Conservation (phyloP, 306 rosid species). For the Sphenostylis stenocarpa region DNA sequence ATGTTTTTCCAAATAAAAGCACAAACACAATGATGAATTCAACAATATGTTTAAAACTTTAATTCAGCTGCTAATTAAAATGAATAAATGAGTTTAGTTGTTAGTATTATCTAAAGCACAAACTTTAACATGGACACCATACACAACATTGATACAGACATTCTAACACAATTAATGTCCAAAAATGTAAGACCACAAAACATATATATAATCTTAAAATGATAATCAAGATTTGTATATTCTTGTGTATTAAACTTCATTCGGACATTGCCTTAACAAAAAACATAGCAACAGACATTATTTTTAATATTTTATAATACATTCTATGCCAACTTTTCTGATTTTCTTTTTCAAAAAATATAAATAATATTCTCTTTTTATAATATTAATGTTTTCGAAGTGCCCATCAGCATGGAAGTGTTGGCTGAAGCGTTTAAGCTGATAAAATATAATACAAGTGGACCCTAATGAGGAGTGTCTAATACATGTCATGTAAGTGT, state of each 20-base stretch:
- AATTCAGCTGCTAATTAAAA: slow-evolving; percentile 23
- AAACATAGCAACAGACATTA: background rate
- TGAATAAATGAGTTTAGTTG: background rate
- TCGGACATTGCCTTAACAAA: background rate
- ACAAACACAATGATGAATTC: background rate
- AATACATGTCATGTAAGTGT: background rate
- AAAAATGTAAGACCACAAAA: background rate
- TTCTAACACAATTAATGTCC: background rate
- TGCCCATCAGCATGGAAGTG: background rate
- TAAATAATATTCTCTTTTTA: background rate
- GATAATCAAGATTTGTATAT: background rate
- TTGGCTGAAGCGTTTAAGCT: background rate
- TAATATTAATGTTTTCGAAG: background rate
- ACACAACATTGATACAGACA: background rate
- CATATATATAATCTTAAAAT: background rate
- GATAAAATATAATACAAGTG: background rate
- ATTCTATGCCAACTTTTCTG: background rate
- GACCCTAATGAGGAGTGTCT: background rate
- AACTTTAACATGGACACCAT: background rate
- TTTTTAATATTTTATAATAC: background rate
- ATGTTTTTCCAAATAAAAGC: background rate
- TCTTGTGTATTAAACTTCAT: background rate
- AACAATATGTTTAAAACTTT: slow-evolving; percentile 1
- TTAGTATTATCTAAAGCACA: background rate
- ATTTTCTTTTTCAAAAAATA: background rate